These are phyloP conservation scores for Debaryomyces castellii DNA, from an alignment of 805 yeast genomes.

Conservation along the genomic window DNA sequence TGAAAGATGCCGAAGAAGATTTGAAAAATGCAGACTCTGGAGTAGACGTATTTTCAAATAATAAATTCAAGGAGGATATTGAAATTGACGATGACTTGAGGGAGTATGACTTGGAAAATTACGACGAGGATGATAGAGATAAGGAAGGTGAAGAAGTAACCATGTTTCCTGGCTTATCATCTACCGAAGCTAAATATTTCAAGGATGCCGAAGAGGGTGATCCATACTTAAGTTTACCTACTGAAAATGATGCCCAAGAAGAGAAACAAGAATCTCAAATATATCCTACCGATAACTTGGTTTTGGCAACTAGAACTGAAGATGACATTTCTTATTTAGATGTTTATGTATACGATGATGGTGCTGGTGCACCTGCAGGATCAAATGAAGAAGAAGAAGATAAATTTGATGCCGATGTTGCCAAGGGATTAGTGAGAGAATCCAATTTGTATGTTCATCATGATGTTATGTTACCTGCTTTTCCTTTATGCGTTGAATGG, in stretches of 20 bases:
- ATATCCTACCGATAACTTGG: conserved; percentile 84
- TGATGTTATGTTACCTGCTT: conserved; percentile 94
- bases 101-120: conserved; percentile 83
- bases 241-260: conserved; percentile 63
- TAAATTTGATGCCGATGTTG: conserved; percentile 67
- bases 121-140: conserved; percentile 68
- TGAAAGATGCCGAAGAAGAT: conserved; percentile 69
- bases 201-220: conserved; percentile 50
- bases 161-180: conserved; percentile 71
- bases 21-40: conserved; percentile 30
- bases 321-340: conserved; percentile 92
- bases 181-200: conserved; percentile 57
- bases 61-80: conserved; percentile 46
- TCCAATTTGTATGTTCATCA: conserved; percentile 88
- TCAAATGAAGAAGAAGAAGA: conserved; percentile 69
- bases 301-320: conserved; percentile 91
- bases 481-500: conserved; percentile 98
- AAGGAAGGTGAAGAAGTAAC: conserved; percentile 57
- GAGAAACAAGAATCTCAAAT: conserved; percentile 84
- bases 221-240: conserved; percentile 62
- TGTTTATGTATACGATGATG: conserved; percentile 92
- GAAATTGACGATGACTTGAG: conserved; percentile 82
- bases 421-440: conserved; percentile 70
- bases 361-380: conserved; percentile 77
- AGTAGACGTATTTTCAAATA: conserved; percentile 12